A percentile compares a stretch with the other conserved stretches of the same genome.
phyloP scores from a whole-genome alignment of 129 eudicot species.

The Dittrichia graveolens region DNA sequence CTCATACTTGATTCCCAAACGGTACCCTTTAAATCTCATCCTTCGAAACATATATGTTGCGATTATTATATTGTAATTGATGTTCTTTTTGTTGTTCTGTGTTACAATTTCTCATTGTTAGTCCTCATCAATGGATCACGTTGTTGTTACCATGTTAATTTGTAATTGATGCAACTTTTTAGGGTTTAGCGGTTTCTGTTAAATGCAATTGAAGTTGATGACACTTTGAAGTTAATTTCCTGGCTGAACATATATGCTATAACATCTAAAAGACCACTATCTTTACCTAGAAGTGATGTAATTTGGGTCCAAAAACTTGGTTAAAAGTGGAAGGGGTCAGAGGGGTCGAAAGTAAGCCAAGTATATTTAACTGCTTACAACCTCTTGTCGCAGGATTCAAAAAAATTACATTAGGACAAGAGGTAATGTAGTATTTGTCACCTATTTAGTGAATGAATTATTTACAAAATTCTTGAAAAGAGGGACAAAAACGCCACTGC shows the following conservation, averaged over 20 bases:
- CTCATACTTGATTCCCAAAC: conserved; percentile 91
- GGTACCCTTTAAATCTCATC: conserved; percentile 40
- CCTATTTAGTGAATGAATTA: not conserved
- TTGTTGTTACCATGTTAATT: conserved; percentile 11
- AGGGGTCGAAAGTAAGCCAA: not conserved
- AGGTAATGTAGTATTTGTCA: not conserved
- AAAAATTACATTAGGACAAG: not conserved
- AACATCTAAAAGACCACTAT: not conserved
- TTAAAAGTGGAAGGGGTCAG: not conserved
- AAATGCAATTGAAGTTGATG: not conserved
- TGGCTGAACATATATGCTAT: conserved; percentile 4
- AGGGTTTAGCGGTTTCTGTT: conserved; percentile 10
- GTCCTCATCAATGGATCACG: conserved; percentile 2
- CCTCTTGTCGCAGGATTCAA: not conserved
- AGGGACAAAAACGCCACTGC: not conserved
- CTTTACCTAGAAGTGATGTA: not conserved
- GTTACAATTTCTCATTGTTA: too few relatives aligned
- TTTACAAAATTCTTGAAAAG: not conserved
- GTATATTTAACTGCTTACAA: not conserved
- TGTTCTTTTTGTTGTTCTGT: not conserved
- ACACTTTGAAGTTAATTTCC: not conserved
- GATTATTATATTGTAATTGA: not conserved
- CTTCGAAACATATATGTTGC: not conserved
- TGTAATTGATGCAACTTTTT: conserved; percentile 15
- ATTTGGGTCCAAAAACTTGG: not conserved